Percentiles rank a stretch among this genome's conserved stretches.
These are phyloP conservation scores for Pyrus hybrid DNA, from an alignment of 331 rosid species.

Conservation along the genomic window DNA sequence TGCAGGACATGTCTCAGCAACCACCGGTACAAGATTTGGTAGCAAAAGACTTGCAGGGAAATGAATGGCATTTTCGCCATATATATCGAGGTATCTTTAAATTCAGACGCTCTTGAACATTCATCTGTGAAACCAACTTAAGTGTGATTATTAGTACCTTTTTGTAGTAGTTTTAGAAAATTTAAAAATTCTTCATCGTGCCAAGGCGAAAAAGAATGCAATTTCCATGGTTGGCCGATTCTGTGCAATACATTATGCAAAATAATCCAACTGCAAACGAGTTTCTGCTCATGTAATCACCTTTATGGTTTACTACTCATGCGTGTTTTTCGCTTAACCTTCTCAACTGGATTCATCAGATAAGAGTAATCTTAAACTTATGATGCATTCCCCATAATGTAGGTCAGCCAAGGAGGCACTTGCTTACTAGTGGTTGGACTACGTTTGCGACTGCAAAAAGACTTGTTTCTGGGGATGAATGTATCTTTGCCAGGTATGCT, in stretches of 20 bases:
- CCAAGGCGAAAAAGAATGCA: neutral
- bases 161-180: neutral
- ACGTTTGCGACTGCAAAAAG: slow-evolving; percentile 50
- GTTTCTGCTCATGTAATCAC: too few relatives aligned
- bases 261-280: neutral
- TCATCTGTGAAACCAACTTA: neutral
- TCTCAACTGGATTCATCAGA: neutral
- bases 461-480: slow-evolving; percentile 56
- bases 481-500: slow-evolving; percentile 51
- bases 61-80: slow-evolving; percentile 63
- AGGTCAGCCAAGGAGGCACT: slow-evolving; percentile 67
- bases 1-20: slow-evolving; percentile 49
- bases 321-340: neutral
- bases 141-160: neutral
- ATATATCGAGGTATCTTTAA: slow-evolving; percentile 44
- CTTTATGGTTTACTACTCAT: neutral
- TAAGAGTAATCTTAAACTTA: neutral
- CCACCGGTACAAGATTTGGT: slow-evolving; percentile 50
- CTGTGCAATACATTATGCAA: neutral
- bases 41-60: slow-evolving; percentile 60
- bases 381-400: slow-evolving; percentile 15
- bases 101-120: neutral
- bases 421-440: slow-evolving; percentile 77
- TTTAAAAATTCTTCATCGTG: neutral
- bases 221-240: neutral